These are phyloP conservation scores for Mariannaea elegans DNA, from an alignment of 2,329 filamentous ascomycete species.

Conservation along the genomic window DNA sequence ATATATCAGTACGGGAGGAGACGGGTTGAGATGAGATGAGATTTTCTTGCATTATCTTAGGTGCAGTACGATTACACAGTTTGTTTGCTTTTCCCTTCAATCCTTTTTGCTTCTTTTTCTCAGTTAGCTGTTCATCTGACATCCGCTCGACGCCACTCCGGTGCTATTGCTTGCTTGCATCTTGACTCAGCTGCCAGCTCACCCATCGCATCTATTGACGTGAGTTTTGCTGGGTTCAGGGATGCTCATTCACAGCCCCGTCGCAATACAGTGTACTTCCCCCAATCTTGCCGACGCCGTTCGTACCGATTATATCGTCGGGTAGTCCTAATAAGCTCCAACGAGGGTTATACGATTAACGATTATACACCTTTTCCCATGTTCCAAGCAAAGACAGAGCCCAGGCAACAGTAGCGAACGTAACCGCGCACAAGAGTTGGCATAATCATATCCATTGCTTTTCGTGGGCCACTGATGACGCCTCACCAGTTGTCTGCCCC, in stretches of 20 bases:
- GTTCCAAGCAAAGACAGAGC: too few relatives aligned
- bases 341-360: too few relatives aligned
- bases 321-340: too few relatives aligned
- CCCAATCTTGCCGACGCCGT: not conserved
- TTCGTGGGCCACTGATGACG: not conserved
- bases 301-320: too few relatives aligned
- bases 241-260: constrained; percentile 19
- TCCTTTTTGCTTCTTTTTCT: not conserved
- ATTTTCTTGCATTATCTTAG: not conserved
- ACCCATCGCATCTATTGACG: constrained; percentile 15
- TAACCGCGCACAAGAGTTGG: not conserved
- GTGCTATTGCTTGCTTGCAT: not conserved
- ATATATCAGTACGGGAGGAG: not conserved
- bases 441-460: constrained; percentile 14
- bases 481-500: not conserved
- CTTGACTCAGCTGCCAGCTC: constrained; percentile 6
- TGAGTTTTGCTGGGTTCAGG: constrained; percentile 28
- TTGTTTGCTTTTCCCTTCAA: not conserved
- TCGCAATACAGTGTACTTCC: constrained; percentile 8
- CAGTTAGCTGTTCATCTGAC: not conserved
- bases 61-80: not conserved
- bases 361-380: too few relatives aligned
- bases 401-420: too few relatives aligned
- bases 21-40: not conserved
- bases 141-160: too few relatives aligned